phyloP scores from a whole-genome alignment of 768 basidiomycete species.

The Daedaleopsis sinensis region DNA sequence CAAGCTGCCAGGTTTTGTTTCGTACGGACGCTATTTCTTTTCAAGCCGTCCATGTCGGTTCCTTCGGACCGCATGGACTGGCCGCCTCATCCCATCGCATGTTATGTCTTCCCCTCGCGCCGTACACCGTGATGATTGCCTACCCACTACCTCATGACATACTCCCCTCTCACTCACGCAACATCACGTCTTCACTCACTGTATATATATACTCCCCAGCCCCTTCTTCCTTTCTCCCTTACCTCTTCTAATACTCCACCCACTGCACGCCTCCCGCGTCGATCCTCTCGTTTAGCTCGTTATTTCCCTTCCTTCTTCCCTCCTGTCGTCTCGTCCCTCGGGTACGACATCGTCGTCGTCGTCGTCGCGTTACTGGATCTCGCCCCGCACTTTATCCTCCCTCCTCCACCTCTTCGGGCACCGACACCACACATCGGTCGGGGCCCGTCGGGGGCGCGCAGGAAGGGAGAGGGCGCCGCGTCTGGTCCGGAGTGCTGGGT shows the following conservation, averaged over 20 bases:
- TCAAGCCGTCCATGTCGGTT: conserved; percentile 40
- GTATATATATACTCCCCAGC: conserved; percentile 19
- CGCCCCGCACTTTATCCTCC: conserved; percentile 60
- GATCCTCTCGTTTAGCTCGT: conserved; percentile 18
- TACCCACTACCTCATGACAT: conserved; percentile 11
- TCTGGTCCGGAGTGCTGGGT: conserved; percentile 30
- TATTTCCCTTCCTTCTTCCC: conserved; percentile 16
- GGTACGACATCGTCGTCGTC: conserved; percentile 1
- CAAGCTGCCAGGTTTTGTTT: conserved; percentile 41
- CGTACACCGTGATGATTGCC: conserved; percentile 30
- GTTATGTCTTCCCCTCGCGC: conserved; percentile 28
- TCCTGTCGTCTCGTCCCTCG: conserved; percentile 24
- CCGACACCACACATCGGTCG: conserved; percentile 25
- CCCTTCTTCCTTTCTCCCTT: background rate
- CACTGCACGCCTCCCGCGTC: conserved; percentile 12
- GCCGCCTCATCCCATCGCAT: conserved; percentile 29
- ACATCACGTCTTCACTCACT: conserved; percentile 25
- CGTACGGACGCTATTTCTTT: conserved; percentile 80
- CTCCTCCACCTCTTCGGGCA: conserved; percentile 56
- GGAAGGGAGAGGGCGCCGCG: conserved; percentile 75
- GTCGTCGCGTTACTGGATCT: conserved; percentile 27
- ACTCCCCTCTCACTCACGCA: conserved; percentile 18
- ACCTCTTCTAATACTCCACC: conserved; percentile 23
- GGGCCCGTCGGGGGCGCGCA: conserved; percentile 56
- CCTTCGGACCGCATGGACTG: conserved; percentile 4